A percentile compares a stretch with the other conserved stretches of the same genome.
phyloP scores from a whole-genome alignment of 148 eudicot species.

The Pharnaceum exiguum region DNA sequence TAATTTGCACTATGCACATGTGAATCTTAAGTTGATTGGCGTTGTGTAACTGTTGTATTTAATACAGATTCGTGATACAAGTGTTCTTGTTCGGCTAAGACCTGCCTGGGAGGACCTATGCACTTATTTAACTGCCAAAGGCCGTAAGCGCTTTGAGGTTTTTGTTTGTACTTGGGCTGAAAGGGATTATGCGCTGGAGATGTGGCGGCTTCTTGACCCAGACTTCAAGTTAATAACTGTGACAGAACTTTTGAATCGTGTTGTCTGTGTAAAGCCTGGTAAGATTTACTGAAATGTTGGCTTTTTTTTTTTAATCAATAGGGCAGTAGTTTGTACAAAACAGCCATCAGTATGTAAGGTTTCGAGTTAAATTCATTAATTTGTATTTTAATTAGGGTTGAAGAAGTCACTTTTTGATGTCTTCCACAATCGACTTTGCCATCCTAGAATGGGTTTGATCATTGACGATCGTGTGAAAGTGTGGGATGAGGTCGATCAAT shows the following conservation, averaged over 20 bases:
- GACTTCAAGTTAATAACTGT: slow-evolving; percentile 79
- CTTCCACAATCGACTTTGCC: slow-evolving; percentile 81
- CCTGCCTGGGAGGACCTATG: slow-evolving; percentile 99
- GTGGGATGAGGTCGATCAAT: slow-evolving; percentile 98
- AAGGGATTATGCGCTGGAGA: slow-evolving; percentile 99
- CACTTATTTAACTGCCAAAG: slow-evolving; percentile 92
- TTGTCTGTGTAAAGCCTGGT: slow-evolving; percentile 96
- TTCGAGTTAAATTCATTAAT: not conserved
- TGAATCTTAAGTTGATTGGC: not conserved
- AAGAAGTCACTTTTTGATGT: slow-evolving; percentile 91
- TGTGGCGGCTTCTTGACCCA: slow-evolving; percentile 99
- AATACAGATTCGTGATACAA: slow-evolving; percentile 92
- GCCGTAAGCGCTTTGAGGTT: slow-evolving; percentile 97
- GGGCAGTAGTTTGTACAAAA: not conserved
- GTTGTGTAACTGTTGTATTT: slow-evolving; percentile 6
- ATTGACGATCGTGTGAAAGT: slow-evolving; percentile 97
- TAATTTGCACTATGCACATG: no score
- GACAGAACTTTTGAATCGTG: slow-evolving; percentile 73
- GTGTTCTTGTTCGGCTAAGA: slow-evolving; percentile 97
- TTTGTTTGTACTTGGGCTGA: slow-evolving; percentile 99
- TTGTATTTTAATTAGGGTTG: slow-evolving; percentile 38
- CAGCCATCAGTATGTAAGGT: not conserved
- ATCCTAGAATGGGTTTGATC: slow-evolving; percentile 96
- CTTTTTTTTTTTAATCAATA: not conserved
- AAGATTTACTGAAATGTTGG: slow-evolving; percentile 17